These are phyloP conservation scores for Scutellaria barbata DNA, from an alignment of 257 asterid species.

Conservation along the genomic window DNA sequence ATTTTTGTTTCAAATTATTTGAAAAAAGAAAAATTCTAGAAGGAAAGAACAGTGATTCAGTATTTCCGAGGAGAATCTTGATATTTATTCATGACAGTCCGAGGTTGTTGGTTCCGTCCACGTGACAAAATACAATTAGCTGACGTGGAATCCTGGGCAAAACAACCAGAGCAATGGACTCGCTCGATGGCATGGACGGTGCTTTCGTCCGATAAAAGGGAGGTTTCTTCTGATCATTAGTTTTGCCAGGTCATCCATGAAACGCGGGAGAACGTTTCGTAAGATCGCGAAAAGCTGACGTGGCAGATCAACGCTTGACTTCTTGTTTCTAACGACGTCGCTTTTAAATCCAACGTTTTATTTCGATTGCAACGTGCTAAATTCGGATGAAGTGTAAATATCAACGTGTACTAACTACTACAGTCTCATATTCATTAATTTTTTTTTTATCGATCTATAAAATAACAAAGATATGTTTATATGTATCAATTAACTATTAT, in stretches of 20 bases:
- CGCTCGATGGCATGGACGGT: conserved; percentile 42
- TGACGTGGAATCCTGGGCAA: conserved; percentile 38
- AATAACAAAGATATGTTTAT: too few species aligned
- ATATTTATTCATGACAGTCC: conserved; percentile 32
- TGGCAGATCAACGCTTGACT: background rate
- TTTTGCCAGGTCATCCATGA: conserved; percentile 33
- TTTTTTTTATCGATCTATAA: too few species aligned
- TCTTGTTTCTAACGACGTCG: too few species aligned
- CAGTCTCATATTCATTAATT: too few species aligned
- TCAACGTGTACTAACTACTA: too few species aligned
- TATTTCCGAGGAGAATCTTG: conserved; percentile 1
- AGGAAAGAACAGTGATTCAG: background rate
- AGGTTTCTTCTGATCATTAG: conserved; percentile 4
- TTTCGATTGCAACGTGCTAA: too few species aligned
- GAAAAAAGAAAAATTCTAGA: background rate
- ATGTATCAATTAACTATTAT: too few species aligned
- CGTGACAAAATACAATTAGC: conserved; percentile 37
- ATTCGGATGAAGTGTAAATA: too few species aligned
- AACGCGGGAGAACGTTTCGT: conserved; percentile 28
- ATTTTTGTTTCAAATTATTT: too few species aligned
- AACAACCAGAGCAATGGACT: conserved; percentile 44
- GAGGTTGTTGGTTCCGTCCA: conserved; percentile 22
- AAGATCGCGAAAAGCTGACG: conserved; percentile 18
- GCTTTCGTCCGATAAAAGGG: conserved; percentile 6
- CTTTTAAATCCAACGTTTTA: too few species aligned